Evolutionary conservation across 2,329 filamentous ascomycete species (phyloP).

Genomic region (Cryphonectria carpinicola): DNA sequence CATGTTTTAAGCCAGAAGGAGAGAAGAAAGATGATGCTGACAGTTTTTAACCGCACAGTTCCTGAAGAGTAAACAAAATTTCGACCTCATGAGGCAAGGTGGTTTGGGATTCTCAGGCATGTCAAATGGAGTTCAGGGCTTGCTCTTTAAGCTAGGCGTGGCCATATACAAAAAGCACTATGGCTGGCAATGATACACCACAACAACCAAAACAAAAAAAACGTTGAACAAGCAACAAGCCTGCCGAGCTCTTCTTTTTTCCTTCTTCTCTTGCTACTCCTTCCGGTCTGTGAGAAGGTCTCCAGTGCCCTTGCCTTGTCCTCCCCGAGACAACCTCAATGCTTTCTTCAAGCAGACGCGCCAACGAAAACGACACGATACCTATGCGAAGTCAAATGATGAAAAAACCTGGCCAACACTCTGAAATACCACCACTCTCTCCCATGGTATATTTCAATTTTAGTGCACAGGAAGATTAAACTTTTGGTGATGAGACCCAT

Average conservation of each 20-base stretch:
- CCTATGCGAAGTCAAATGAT: background rate
- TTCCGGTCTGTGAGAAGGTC: conserved; percentile 28
- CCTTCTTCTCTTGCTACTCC: conserved; percentile 24
- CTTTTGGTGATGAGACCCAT: conserved; percentile 43
- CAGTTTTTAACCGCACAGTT: conserved; percentile 56
- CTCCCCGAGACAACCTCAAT: too few relatives aligned
- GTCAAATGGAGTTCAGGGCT: conserved; percentile 59
- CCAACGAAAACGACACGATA: background rate
- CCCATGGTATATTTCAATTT: conserved; percentile 81
- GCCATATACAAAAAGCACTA: conserved; percentile 32
- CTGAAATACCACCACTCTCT: conserved; percentile 70
- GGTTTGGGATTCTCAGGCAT: conserved; percentile 49
- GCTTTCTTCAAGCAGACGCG: background rate
- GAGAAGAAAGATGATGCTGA: conserved; percentile 10
- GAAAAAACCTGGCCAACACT: conserved; percentile 72
- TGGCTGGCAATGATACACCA: conserved; percentile 35
- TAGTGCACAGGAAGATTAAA: conserved; percentile 77
- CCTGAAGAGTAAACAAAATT: conserved; percentile 79
- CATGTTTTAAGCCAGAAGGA: background rate
- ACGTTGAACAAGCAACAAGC: conserved; percentile 38
- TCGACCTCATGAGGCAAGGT: conserved; percentile 34
- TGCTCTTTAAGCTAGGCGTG: conserved; percentile 48
- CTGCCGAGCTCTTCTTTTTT: conserved; percentile 34
- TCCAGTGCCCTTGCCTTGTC: conserved; percentile 26
- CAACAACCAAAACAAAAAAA: conserved; percentile 43